phyloP scores from a whole-genome alignment of 2,329 filamentous ascomycete species.

The Neophaeococcomyces aloes region DNA sequence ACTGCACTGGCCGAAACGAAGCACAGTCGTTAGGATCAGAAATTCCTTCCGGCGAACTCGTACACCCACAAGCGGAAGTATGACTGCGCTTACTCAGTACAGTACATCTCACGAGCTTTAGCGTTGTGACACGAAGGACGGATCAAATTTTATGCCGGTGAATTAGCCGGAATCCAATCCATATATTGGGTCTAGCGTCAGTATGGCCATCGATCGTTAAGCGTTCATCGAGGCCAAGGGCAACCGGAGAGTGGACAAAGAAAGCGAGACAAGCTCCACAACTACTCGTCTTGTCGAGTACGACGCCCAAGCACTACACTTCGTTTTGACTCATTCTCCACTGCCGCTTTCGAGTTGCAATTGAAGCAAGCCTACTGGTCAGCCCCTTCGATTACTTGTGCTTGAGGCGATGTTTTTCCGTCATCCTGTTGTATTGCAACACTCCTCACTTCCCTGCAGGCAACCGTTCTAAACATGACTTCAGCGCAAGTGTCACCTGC shows the following conservation, averaged over 20 bases:
- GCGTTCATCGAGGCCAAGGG: not conserved
- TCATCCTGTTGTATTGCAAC: constrained; percentile 3
- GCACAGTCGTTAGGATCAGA: no score
- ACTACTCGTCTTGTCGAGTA: not conserved
- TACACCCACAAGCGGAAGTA: no score
- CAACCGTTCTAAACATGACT: constrained; percentile 1
- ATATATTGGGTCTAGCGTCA: not conserved
- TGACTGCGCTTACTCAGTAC: no score
- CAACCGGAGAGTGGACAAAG: not conserved
- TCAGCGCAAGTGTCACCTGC: not conserved
- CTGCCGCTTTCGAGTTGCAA: not conserved
- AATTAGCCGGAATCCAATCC: not conserved
- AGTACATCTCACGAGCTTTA: not conserved
- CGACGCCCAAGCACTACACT: not conserved
- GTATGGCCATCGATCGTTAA: not conserved
- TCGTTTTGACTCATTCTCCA: not conserved
- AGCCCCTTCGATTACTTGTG: not conserved
- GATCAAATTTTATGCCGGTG: not conserved
- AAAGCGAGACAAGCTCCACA: not conserved
- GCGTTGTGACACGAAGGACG: no score
- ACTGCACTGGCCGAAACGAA: no score
- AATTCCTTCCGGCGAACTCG: no score
- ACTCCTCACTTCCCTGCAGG: not conserved
- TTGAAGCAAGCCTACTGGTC: not conserved
- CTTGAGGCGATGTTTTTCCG: no score